Evolutionary conservation across 2,329 filamentous ascomycete genomes (phyloP).

Genomic region (Colletotrichum truncatum): DNA sequence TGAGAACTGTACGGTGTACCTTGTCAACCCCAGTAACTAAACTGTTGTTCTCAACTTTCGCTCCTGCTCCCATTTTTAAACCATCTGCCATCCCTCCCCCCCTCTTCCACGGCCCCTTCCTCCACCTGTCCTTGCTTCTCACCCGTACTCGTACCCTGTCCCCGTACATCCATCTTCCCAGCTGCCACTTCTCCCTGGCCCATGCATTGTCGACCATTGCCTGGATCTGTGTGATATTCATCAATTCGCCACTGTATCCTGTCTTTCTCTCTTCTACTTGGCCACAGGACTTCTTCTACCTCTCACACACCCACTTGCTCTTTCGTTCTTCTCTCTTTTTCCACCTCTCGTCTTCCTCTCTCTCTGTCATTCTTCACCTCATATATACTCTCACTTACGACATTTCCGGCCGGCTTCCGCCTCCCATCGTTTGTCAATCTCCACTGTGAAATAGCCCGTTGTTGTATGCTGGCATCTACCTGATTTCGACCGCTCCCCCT

Average conservation of each 20-base stretch:
- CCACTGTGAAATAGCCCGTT: background rate
- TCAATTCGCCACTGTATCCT: constrained; percentile 20
- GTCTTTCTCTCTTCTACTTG: background rate
- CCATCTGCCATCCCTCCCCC: constrained; percentile 15
- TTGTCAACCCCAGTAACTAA: too few relatives aligned
- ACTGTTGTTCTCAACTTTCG: background rate
- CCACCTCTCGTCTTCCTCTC: background rate
- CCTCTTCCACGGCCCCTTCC: background rate
- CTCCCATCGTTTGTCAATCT: background rate
- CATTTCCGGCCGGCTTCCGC: background rate
- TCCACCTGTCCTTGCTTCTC: background rate
- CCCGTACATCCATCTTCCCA: background rate
- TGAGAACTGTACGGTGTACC: background rate
- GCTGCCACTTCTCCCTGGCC: constrained; percentile 6
- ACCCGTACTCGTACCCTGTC: background rate
- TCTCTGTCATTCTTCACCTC: background rate
- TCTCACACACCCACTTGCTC: background rate
- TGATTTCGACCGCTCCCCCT: background rate
- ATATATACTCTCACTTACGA: constrained; percentile 15
- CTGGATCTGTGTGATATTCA: constrained; percentile 15
- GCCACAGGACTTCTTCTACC: background rate
- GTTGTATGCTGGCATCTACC: constrained; percentile 29
- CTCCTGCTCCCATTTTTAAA: constrained; percentile 15
- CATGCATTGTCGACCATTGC: constrained; percentile 26
- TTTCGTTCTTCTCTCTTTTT: too few relatives aligned